These are phyloP conservation scores for Eucalyptus regnans DNA, from an alignment of 345 rosid genomes.

Conservation along the genomic window DNA sequence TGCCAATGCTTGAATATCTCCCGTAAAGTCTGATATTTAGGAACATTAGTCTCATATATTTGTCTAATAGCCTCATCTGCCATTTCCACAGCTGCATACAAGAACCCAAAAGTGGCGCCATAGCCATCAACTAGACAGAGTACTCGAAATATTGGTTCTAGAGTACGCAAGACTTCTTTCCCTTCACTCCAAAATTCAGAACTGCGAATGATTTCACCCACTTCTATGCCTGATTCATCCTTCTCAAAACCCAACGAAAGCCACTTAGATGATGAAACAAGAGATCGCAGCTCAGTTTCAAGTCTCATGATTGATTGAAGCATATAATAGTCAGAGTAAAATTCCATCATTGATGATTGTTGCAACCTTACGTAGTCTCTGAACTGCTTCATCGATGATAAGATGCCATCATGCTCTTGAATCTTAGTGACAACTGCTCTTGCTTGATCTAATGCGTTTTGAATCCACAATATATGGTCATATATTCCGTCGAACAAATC, in stretches of 20 bases:
- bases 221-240: neutral
- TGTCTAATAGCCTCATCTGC: neutral
- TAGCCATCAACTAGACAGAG: neutral
- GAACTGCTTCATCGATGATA: accelerated
- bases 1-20: too few relatives aligned
- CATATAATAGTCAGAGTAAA: neutral
- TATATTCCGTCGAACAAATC: accelerated
- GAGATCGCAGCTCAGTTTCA: neutral
- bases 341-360: neutral
- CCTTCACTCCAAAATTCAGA: neutral
- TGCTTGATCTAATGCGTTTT: too few relatives aligned
- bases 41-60: neutral
- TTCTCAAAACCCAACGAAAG: neutral
- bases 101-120: neutral
- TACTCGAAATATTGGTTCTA: neutral
- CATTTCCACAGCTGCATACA: neutral
- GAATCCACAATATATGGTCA: accelerated
- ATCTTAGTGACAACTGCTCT: too few relatives aligned
- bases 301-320: neutral
- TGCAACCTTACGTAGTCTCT: neutral
- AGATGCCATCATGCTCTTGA: too few relatives aligned
- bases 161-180: neutral
- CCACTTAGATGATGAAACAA: neutral
- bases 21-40: neutral
- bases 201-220: neutral